Evolutionary conservation across 2,329 filamentous ascomycete genomes (phyloP).

Genomic region (Byssochlamys sp.): DNA sequence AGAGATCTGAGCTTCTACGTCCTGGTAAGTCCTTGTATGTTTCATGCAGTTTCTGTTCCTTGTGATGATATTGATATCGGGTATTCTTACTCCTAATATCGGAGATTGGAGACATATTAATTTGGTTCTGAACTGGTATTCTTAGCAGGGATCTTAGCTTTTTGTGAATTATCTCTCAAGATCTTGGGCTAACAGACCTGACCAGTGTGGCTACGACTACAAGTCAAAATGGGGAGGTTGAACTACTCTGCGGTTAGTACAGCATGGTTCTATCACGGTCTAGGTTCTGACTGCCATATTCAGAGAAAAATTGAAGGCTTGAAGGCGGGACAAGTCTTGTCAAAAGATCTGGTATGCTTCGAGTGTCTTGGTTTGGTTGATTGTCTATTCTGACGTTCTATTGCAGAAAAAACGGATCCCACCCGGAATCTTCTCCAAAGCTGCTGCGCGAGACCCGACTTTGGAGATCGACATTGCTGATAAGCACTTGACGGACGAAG

Average conservation of each 20-base stretch:
- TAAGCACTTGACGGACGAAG: conserved; percentile 39
- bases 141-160: not conserved
- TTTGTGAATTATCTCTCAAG: not conserved
- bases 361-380: not conserved
- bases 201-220: too few relatives aligned
- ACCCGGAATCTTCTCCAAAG: conserved; percentile 16
- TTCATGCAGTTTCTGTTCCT: too few relatives aligned
- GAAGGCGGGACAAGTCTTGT: conserved; percentile 38
- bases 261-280: not conserved
- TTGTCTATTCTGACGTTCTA: conserved; percentile 1
- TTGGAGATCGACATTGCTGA: conserved; percentile 39
- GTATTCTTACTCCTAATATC: too few relatives aligned
- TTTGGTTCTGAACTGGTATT: too few relatives aligned
- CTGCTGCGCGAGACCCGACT: conserved; percentile 21
- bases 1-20: too few relatives aligned
- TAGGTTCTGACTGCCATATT: conserved; percentile 7
- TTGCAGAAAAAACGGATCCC: conserved; percentile 27
- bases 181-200: not conserved
- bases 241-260: conserved; percentile 31
- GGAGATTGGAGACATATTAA: too few relatives aligned
- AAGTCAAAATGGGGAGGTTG: conserved; percentile 26
- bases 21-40: too few relatives aligned
- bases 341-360: conserved; percentile 32
- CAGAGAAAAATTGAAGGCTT: conserved; percentile 38
- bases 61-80: too few relatives aligned